Percentiles rank a stretch among this genome's conserved stretches.
Conservation (phyloP, 2,329 filamentous ascomycete species). For the Teratosphaeria nubilosa region DNA sequence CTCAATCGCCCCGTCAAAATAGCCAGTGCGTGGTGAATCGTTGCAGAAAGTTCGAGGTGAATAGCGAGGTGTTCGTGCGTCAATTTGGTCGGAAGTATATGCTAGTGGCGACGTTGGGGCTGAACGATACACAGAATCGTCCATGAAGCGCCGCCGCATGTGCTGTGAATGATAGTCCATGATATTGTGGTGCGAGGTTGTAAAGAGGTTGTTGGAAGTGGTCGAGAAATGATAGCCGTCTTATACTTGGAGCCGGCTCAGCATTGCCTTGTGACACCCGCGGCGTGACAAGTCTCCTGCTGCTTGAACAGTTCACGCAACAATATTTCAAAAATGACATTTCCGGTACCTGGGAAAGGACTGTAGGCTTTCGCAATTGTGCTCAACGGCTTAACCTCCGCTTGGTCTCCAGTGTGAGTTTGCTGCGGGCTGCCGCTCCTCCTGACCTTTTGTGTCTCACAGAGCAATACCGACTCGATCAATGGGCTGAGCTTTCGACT, state of each 20-base stretch:
- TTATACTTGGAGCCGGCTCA: background rate
- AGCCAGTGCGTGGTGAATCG: background rate
- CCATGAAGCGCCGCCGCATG: slow-evolving; percentile 9
- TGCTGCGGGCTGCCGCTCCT: background rate
- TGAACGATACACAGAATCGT: slow-evolving; percentile 12
- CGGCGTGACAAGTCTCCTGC: background rate
- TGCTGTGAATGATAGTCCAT: background rate
- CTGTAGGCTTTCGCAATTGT: background rate
- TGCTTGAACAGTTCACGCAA: background rate
- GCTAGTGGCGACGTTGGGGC: slow-evolving; percentile 1
- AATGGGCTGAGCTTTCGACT: background rate
- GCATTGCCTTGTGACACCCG: background rate
- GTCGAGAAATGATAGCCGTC: background rate
- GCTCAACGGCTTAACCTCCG: background rate
- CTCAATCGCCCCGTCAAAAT: background rate
- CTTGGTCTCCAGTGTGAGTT: background rate
- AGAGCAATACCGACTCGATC: background rate
- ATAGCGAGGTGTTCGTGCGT: background rate
- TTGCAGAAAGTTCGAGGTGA: background rate
- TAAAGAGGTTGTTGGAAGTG: background rate
- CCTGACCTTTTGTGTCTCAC: background rate
- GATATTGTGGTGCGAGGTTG: background rate
- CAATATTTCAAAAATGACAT: background rate
- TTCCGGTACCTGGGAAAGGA: background rate
- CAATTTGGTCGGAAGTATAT: background rate